A percentile compares a stretch with the other conserved stretches of the same genome.
Conservation (phyloP, 116 monocot genomes). For the Iris pallida region DNA sequence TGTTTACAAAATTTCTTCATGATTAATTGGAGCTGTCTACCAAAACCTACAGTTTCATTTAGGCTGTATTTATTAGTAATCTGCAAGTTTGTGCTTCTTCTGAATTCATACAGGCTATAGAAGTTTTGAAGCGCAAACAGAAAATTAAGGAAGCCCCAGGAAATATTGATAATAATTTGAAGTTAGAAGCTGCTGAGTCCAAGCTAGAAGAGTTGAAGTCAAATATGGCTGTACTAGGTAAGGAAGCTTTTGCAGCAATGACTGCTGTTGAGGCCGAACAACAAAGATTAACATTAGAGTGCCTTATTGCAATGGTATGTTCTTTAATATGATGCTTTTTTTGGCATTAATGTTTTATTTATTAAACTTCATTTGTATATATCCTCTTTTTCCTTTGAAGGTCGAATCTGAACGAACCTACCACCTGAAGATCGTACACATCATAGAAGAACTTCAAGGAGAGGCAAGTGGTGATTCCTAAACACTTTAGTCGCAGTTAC, state of each 20-base stretch:
- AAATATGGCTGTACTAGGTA: conserved; percentile 61
- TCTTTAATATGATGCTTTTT: conserved; percentile 2
- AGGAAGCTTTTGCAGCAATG: conserved; percentile 78
- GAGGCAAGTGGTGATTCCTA: conserved; percentile 30
- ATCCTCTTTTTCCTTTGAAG: conserved; percentile 16
- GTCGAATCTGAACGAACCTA: conserved; percentile 69
- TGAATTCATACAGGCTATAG: conserved; percentile 42
- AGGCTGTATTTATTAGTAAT: too few relatives aligned
- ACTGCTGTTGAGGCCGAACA: conserved; percentile 78
- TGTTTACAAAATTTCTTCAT: too few relatives aligned
- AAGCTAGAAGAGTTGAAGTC: conserved; percentile 83
- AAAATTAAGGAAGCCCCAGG: conserved; percentile 58
- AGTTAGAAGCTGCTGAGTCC: conserved; percentile 68
- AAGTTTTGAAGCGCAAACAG: conserved; percentile 74
- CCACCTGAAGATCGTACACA: conserved; percentile 63
- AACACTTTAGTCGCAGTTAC: neutral
- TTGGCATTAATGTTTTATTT: neutral
- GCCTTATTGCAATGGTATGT: conserved; percentile 68
- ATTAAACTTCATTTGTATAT: neutral
- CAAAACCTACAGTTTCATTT: too few relatives aligned
- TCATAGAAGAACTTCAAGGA: conserved; percentile 69
- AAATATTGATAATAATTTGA: conserved; percentile 48
- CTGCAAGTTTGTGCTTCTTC: neutral
- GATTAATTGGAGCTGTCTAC: too few relatives aligned
- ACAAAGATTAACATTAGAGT: conserved; percentile 66